Percentiles rank a stretch among this genome's conserved stretches.
These are phyloP conservation scores for Termitomyces sp. DNA, from an alignment of 768 basidiomycete genomes.

Conservation along the genomic window DNA sequence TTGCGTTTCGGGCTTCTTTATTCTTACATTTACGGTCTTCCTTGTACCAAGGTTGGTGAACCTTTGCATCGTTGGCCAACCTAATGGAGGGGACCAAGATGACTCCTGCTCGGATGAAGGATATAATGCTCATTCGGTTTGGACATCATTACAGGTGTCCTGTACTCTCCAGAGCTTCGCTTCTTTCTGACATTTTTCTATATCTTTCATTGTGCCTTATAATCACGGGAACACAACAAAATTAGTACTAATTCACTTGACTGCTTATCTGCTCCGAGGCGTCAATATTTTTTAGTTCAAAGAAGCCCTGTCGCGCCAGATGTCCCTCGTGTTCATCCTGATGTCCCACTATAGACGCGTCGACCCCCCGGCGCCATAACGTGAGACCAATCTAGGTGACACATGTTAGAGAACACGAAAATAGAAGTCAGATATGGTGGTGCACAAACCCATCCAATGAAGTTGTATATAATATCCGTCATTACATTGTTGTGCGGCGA, in stretches of 20 bases:
- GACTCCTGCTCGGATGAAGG: slow-evolving; percentile 40
- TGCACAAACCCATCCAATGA: slow-evolving; percentile 41
- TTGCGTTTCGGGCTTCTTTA: slow-evolving; percentile 9
- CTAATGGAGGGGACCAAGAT: slow-evolving; percentile 83
- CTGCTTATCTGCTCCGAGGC: not conserved
- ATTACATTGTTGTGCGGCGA: slow-evolving; percentile 58
- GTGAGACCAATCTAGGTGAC: slow-evolving; percentile 42
- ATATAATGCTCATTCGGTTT: slow-evolving; percentile 61
- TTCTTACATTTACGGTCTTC: slow-evolving; percentile 35
- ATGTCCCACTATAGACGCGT: slow-evolving; percentile 42
- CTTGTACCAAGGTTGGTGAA: slow-evolving; percentile 66
- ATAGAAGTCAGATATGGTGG: not conserved
- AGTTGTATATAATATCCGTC: slow-evolving; percentile 45
- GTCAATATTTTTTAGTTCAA: slow-evolving; percentile 16
- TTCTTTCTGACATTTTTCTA: slow-evolving; percentile 43
- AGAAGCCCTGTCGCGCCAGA: slow-evolving; percentile 40
- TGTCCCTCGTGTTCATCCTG: slow-evolving; percentile 42
- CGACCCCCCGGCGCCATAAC: slow-evolving; percentile 48
- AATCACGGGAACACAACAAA: slow-evolving; percentile 8
- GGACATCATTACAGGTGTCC: slow-evolving; percentile 17
- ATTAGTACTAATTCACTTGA: slow-evolving; percentile 3
- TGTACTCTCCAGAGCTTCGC: slow-evolving; percentile 42
- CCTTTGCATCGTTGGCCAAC: slow-evolving; percentile 39
- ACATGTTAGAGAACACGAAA: not conserved
- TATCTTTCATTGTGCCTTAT: slow-evolving; percentile 8